Conservation (phyloP, 148 eudicot species). For the Camellia japonica region DNA sequence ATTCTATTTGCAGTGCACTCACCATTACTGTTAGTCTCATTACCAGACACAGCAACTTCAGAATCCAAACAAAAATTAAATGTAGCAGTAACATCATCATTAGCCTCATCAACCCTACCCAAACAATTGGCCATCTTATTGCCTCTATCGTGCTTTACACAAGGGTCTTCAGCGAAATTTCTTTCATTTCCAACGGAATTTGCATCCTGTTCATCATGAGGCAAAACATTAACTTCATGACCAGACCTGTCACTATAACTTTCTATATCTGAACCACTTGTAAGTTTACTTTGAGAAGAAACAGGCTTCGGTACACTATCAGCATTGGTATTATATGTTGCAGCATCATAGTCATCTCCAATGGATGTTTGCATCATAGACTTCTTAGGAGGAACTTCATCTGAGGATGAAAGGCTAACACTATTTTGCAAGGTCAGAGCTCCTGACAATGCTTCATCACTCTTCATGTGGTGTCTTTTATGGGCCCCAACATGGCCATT, state of each 20-base stretch:
- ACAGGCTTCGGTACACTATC: slow-evolving; percentile 20
- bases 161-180: slow-evolving; percentile 23
- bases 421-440: slow-evolving; percentile 27
- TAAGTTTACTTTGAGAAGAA: slow-evolving; percentile 18
- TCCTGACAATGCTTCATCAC: slow-evolving; percentile 44
- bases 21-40: slow-evolving; percentile 24
- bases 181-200: slow-evolving; percentile 15
- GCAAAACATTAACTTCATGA: slow-evolving; percentile 21
- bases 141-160: slow-evolving; percentile 20
- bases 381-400: slow-evolving; percentile 30
- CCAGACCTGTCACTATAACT: slow-evolving; percentile 20
- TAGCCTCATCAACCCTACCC: slow-evolving; percentile 26
- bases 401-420: slow-evolving; percentile 23
- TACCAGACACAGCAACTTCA: slow-evolving; percentile 29
- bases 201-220: slow-evolving; percentile 25
- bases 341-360: slow-evolving; percentile 29
- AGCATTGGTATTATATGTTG: slow-evolving; percentile 24
- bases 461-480: slow-evolving; percentile 54
- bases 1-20: slow-evolving; percentile 21
- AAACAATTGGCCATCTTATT: slow-evolving; percentile 21
- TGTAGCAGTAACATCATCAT: slow-evolving; percentile 25
- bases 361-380: slow-evolving; percentile 25
- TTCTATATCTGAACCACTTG: slow-evolving; percentile 30
- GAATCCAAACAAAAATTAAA: slow-evolving; percentile 29
- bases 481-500: slow-evolving; percentile 85